phyloP scores from a whole-genome alignment of 805 yeast genomes.

The Sugiyamaella floridensis region DNA sequence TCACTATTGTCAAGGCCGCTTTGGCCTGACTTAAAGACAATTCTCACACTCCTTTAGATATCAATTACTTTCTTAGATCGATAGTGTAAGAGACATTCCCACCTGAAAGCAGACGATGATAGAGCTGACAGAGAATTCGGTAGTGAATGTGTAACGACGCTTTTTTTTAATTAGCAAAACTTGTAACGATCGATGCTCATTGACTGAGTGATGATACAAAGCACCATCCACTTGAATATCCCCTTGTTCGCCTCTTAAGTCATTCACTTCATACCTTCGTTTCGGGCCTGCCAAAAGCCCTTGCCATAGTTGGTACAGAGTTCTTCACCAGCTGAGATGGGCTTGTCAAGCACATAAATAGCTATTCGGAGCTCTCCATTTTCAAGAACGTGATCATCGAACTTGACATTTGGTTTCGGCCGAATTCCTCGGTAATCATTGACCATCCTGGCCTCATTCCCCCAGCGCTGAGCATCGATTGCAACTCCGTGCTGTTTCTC shows the following conservation, averaged over 20 bases:
- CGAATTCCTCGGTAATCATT: constrained; percentile 21
- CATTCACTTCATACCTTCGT: too few species aligned
- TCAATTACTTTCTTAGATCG: not conserved
- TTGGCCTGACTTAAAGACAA: not conserved
- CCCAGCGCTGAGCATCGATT: constrained; percentile 17
- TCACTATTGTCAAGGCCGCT: not conserved
- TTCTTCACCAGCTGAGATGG: constrained; percentile 18
- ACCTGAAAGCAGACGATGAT: not conserved
- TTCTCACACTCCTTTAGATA: not conserved
- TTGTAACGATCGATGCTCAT: too few species aligned
- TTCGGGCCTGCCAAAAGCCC: constrained; percentile 20
- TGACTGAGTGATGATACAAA: too few species aligned
- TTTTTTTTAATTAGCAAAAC: too few species aligned
- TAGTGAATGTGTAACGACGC: not conserved
- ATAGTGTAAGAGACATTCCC: not conserved
- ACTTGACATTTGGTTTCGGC: constrained; percentile 16
- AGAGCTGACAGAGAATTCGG: not conserved
- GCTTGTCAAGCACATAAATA: constrained; percentile 15
- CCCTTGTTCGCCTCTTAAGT: too few species aligned
- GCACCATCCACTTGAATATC: too few species aligned
- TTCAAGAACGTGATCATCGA: constrained; percentile 13
- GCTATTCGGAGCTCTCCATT: constrained; percentile 18
- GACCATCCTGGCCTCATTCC: constrained; percentile 21
- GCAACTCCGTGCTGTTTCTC: constrained; percentile 15
- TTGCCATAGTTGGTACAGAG: constrained; percentile 22